phyloP scores from a whole-genome alignment of 2,329 filamentous ascomycete species.

The Aspergillus udagawae region DNA sequence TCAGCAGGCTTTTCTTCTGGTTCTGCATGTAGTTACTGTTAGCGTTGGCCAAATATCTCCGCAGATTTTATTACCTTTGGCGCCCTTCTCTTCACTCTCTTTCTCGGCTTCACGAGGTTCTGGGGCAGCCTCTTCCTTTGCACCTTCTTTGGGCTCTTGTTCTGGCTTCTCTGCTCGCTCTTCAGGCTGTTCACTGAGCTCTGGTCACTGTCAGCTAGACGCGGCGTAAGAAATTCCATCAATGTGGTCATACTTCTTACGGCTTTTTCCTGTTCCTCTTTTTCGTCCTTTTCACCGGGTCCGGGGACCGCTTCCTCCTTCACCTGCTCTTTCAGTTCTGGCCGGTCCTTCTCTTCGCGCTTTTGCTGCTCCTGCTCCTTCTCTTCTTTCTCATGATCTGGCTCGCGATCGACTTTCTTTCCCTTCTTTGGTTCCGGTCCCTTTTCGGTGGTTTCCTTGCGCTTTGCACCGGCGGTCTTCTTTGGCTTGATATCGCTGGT shows the following conservation, averaged over 20 bases:
- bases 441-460: constrained; percentile 32
- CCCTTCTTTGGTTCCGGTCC: constrained; percentile 35
- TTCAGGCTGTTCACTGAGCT: background rate
- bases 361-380: constrained; percentile 8
- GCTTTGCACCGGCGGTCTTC: constrained; percentile 33
- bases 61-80: constrained; percentile 9
- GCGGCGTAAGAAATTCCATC: background rate
- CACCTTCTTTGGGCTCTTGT: background rate
- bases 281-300: constrained; percentile 10
- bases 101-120: constrained; percentile 6
- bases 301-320: constrained; percentile 15
- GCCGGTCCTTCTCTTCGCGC: constrained; percentile 5
- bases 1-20: constrained; percentile 12
- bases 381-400: constrained; percentile 8
- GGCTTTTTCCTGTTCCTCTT: background rate
- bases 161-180: constrained; percentile 2
- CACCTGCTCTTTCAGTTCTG: constrained; percentile 11
- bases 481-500: constrained; percentile 27
- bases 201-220: background rate
- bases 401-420: constrained; percentile 26
- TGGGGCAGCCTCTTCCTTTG: constrained; percentile 5
- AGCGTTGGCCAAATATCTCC: constrained; percentile 11
- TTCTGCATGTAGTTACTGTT: constrained; percentile 3
- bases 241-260: background rate
- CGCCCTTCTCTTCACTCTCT: constrained; percentile 7